phyloP scores from a whole-genome alignment of 768 basidiomycete species.

The Phlegmacium glaucopus region DNA sequence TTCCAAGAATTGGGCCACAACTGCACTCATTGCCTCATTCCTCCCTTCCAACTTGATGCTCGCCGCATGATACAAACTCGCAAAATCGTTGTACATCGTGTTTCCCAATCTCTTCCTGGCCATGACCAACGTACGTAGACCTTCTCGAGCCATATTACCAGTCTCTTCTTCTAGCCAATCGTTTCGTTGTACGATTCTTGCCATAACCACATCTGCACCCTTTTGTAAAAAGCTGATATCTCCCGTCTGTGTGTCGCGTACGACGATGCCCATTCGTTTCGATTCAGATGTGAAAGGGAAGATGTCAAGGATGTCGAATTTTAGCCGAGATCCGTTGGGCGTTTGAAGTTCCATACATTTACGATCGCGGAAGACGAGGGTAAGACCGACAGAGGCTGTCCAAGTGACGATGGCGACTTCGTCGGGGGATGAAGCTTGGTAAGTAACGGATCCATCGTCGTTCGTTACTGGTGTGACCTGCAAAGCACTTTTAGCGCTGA shows the following conservation, averaged over 20 bases:
- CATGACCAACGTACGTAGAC: constrained; percentile 90
- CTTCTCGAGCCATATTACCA: constrained; percentile 97
- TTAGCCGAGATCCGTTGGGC: constrained; percentile 57
- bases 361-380: constrained; percentile 85
- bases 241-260: constrained; percentile 70
- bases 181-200: constrained; percentile 89
- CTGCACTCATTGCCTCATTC: constrained; percentile 75
- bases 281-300: constrained; percentile 99
- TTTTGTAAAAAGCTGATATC: constrained; percentile 93
- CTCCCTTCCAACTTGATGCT: constrained; percentile 76
- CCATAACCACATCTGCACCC: constrained; percentile 99
- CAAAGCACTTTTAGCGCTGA: neutral
- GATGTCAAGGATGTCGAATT: constrained; percentile 86
- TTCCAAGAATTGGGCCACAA: constrained; percentile 77
- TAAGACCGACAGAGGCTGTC: constrained; percentile 93
- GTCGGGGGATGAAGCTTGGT: constrained; percentile 98
- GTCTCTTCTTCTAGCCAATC: constrained; percentile 99
- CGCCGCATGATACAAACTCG: constrained; percentile 67
- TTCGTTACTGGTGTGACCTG: constrained; percentile 95
- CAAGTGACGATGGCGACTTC: constrained; percentile 98
- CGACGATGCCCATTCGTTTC: constrained; percentile 98
- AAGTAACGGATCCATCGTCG: constrained; percentile 92
- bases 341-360: constrained; percentile 78
- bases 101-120: constrained; percentile 73
- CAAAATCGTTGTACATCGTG: constrained; percentile 73